Evolutionary conservation across 768 basidiomycete species (phyloP), one percentile per base, ranked within the genome.

Genomic region (Podaxis sp.): DNA sequence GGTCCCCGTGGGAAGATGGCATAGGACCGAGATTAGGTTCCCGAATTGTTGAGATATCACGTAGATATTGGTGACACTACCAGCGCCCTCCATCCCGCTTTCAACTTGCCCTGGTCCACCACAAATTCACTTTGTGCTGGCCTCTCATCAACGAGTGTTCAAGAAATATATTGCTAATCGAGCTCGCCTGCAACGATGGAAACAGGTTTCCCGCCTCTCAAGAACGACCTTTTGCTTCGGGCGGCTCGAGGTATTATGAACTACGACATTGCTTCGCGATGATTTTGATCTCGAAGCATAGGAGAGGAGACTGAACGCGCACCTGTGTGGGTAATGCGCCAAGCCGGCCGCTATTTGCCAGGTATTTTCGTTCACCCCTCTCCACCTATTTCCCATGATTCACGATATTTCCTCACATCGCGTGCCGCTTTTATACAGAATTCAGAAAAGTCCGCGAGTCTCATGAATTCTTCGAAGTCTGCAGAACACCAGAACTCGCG

Each of bases 291-390:
- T 44, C 15, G 52, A 36, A 36, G n/a, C 44, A 15, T 67, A 89
- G 93, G 93, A 30, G 90, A 96, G 75, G 80, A 82, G 73, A 95
- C 93, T 0, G 93, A 95, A 70, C 86, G 91, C 60, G 94, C 95
- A 6, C 95, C 96, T n/a, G 94, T 95, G 61, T 98, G 96, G 96
- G 91, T 96, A 55, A 98, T 98, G 96, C 86, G 96, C 38, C 96
- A 98, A 73, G 96, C 96, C 24, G 96, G 96, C 54, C 87, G 96
- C 57, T 96, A 96, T 77, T 86, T 98, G 51, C 96, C 96, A 75
- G 96, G 92, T 91, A 69, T 71, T 76, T 72, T 63, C 52, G n/a
- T 49, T 64, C 33, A 50, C 56, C 61, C 64, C 64, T 66, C 54
- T 67, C 66, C 17, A 50, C 10, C 6, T n/a, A 58, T 36, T 56